Conservation (phyloP, 2,329 filamentous ascomycete genomes). For the Paracoccidioides brasiliensis region DNA sequence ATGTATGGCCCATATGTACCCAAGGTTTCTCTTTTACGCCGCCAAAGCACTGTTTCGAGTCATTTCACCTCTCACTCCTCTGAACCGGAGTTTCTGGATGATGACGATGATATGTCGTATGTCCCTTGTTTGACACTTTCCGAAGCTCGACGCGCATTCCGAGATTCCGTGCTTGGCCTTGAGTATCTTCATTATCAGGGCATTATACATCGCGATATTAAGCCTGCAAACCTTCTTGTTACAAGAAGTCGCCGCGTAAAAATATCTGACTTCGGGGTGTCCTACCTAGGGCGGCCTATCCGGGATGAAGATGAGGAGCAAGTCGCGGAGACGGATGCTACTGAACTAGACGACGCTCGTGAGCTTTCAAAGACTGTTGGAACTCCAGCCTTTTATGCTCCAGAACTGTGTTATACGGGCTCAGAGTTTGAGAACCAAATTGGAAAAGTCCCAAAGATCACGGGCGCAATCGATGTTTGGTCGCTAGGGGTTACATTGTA, state of each 20-base stretch:
- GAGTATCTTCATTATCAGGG: constrained; percentile 88
- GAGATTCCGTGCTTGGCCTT: constrained; percentile 82
- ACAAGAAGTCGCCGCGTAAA: constrained; percentile 78
- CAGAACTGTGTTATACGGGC: constrained; percentile 87
- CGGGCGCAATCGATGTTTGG: constrained; percentile 93
- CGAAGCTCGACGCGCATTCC: constrained; percentile 70
- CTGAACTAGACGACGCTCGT: constrained; percentile 80
- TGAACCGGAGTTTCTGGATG: constrained; percentile 31
- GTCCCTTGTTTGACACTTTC: constrained; percentile 85
- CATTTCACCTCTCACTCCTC: constrained; percentile 32
- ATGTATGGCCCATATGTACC: constrained; percentile 62
- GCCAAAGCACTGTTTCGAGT: constrained; percentile 70
- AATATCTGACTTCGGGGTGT: constrained; percentile 97
- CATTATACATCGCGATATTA: constrained; percentile 74
- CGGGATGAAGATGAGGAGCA: constrained; percentile 70
- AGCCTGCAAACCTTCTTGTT: constrained; percentile 81
- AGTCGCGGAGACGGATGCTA: constrained; percentile 67
- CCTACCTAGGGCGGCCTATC: constrained; percentile 82
- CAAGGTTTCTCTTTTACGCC: constrained; percentile 48
- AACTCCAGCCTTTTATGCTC: constrained; percentile 93
- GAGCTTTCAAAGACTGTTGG: constrained; percentile 97
- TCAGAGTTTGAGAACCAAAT: constrained; percentile 43
- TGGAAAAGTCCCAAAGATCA: constrained; percentile 56
- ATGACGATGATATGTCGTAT: constrained; percentile 76
- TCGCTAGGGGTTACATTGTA: constrained; percentile 92